Evolutionary conservation across 2,329 filamentous ascomycete genomes (phyloP).

Genomic region (Penicillium sp.): DNA sequence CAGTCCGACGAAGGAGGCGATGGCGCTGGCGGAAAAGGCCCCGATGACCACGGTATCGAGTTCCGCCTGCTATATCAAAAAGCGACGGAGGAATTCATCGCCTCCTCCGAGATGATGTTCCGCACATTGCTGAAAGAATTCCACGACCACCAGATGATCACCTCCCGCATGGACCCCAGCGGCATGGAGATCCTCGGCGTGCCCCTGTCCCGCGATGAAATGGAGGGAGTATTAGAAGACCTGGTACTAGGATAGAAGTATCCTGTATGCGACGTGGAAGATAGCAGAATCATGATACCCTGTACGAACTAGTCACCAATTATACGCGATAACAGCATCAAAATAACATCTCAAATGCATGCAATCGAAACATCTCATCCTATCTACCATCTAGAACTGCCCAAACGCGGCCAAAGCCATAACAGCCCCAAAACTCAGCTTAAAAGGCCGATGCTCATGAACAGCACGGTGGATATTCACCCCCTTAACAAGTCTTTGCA

Average conservation of each 20-base stretch:
- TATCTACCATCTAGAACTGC: conserved; percentile 37
- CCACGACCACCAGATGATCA: conserved; percentile 96
- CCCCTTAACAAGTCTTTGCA: conserved; percentile 41
- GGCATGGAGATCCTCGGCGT: conserved; percentile 81
- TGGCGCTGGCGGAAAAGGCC: conserved; percentile 25
- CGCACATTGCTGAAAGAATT: conserved; percentile 93
- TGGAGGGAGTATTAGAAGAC: conserved; percentile 85
- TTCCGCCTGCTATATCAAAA: conserved; percentile 91
- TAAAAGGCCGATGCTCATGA: conserved; percentile 41
- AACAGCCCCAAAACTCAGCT: conserved; percentile 43
- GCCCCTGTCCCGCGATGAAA: conserved; percentile 79
- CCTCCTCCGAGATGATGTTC: conserved; percentile 93
- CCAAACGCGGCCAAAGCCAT: conserved; percentile 45
- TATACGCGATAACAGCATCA: no score
- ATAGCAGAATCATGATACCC: conserved; percentile 32
- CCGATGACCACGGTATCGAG: conserved; percentile 62
- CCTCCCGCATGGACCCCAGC: conserved; percentile 74
- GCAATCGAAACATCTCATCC: no score
- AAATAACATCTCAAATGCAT: no score
- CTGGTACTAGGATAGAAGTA: conserved; percentile 38
- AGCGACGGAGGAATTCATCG: conserved; percentile 93
- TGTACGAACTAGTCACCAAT: conserved; percentile 22
- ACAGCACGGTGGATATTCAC: conserved; percentile 37
- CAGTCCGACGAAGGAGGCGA: conserved; percentile 47
- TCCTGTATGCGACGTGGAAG: conserved; percentile 1